Evolutionary conservation across 768 basidiomycete genomes (phyloP).

Genomic region (Suillus subaureus): DNA sequence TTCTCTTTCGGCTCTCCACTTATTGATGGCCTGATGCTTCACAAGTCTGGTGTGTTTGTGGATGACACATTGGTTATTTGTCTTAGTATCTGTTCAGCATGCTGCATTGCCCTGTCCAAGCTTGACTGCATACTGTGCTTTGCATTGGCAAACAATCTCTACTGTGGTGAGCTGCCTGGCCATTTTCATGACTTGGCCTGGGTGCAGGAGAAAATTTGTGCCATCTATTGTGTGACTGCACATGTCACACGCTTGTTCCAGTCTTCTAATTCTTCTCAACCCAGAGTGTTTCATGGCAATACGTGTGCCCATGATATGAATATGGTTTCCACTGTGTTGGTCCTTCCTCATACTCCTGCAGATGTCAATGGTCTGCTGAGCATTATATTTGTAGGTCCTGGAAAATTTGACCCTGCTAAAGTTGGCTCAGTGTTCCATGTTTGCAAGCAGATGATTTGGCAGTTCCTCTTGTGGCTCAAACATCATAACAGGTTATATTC

Average conservation of each 20-base stretch:
- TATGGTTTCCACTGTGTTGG: conserved; percentile 27
- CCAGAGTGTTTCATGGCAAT: conserved; percentile 33
- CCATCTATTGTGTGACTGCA: conserved; percentile 27
- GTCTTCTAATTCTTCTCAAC: conserved; percentile 22
- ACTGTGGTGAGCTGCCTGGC: not conserved
- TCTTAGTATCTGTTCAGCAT: not conserved
- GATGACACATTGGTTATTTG: not conserved
- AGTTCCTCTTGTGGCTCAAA: conserved; percentile 11
- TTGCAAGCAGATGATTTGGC: conserved; percentile 2
- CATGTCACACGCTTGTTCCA: conserved; percentile 28
- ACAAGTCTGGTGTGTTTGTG: not conserved
- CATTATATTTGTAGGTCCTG: conserved; percentile 34
- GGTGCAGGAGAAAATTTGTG: conserved; percentile 35
- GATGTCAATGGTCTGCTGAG: conserved; percentile 28
- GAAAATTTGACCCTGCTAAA: conserved; percentile 14
- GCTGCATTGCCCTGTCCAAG: not conserved
- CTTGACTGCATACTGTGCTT: not conserved
- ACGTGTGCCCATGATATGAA: conserved; percentile 38
- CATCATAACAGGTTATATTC: conserved; percentile 7
- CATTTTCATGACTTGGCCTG: conserved; percentile 20
- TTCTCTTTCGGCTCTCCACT: not conserved
- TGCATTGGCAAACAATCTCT: not conserved
- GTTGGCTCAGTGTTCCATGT: not conserved
- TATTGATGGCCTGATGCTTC: conserved; percentile 5
- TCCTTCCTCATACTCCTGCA: conserved; percentile 28